These are phyloP conservation scores for rapeseed (Brassica napus) DNA, from an alignment of 345 rosid genomes.

Conservation along the genomic window Da-Ae NC_063444.1:6194501-6195000, in stretches of 20 bases:
- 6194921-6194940: conserved; percentile 65
- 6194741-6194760: conserved; percentile 54
- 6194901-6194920: conserved; percentile 81
- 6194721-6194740: conserved; percentile 55
- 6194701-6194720: conserved; percentile 77
- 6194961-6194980: conserved; percentile 82
- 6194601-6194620: conserved; percentile 60
- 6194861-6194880: conserved; percentile 74
- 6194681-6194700: conserved; percentile 99
- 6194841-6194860: conserved; percentile 66
- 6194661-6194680: conserved; percentile 57
- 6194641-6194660: conserved; percentile 43
- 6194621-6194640: conserved; percentile 49
- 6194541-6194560: conserved; percentile 65
- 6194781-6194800: conserved; percentile 59
- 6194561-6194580: conserved; percentile 51
- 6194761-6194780: conserved; percentile 98
- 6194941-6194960: conserved; percentile 81
- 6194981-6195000: conserved; percentile 77
- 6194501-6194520: conserved; percentile 54
- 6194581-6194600: conserved; percentile 46
- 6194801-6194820: conserved; percentile 82
- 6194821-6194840: conserved; percentile 77
- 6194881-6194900: conserved; percentile 91
- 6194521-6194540: conserved; percentile 63